A percentile compares a stretch with the other conserved stretches of the same genome.
These are phyloP conservation scores for Glomus cerebriforme DNA, from an alignment of 192 early-diverging fungal species.

Conservation along the genomic window DNA sequence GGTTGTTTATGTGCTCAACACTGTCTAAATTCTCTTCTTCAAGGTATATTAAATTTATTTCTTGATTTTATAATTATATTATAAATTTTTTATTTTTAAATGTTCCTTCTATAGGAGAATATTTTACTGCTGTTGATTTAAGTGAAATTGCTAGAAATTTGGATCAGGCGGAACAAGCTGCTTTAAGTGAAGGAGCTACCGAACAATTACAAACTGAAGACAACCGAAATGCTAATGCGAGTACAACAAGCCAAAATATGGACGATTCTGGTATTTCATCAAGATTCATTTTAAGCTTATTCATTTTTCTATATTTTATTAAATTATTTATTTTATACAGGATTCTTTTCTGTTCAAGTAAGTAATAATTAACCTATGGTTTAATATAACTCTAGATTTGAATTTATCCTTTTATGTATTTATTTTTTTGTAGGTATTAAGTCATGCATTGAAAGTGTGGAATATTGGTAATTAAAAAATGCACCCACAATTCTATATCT, in stretches of 20 bases:
- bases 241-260: constrained; percentile 50
- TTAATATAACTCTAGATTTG: too few relatives aligned
- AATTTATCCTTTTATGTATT: not conserved
- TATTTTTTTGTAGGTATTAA: constrained; percentile 37
- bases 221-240: not conserved
- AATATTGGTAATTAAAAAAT: constrained; percentile 30
- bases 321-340: constrained; percentile 27
- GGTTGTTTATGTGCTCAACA: constrained; percentile 82
- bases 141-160: constrained; percentile 67
- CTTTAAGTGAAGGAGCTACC: constrained; percentile 37
- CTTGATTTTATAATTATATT: not conserved
- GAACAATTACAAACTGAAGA: not conserved
- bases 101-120: constrained; percentile 48
- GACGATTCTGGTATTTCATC: constrained; percentile 46
- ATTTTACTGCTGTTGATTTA: constrained; percentile 78
- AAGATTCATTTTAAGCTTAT: not conserved
- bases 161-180: constrained; percentile 60
- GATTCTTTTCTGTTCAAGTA: constrained; percentile 75
- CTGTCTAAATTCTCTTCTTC: constrained; percentile 75
- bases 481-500: not conserved
- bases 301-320: not conserved
- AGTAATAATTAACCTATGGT: not conserved
- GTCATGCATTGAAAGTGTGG: constrained; percentile 46
- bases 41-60: constrained; percentile 39
- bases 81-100: not conserved